phyloP scores from a whole-genome alignment of 495 filamentous ascomycete species.

The Aeminium ludgeri region DNA sequence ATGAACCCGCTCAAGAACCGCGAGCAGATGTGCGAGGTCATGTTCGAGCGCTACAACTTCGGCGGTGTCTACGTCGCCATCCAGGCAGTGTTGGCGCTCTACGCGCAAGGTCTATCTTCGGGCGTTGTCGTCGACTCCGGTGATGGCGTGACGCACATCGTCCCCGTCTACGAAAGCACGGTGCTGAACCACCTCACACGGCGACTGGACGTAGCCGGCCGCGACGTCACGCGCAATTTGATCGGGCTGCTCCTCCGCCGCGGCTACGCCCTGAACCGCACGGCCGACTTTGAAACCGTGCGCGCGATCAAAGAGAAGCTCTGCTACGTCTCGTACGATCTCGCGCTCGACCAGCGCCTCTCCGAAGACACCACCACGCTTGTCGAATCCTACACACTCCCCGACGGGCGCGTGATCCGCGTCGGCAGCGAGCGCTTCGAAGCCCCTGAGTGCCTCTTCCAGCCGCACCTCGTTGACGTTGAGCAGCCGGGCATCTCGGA shows the following conservation, averaged over 20 bases:
- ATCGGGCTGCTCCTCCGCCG: constrained; percentile 88
- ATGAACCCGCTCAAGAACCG: constrained; percentile 95
- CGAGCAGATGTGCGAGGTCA: constrained; percentile 93
- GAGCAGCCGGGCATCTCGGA: constrained; percentile 95
- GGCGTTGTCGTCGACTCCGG: constrained; percentile 97
- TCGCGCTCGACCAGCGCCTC: constrained; percentile 86
- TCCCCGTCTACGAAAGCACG: constrained; percentile 92
- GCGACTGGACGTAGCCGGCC: constrained; percentile 84
- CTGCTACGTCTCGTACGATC: constrained; percentile 96
- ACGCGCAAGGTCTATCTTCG: constrained; percentile 90
- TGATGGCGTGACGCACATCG: constrained; percentile 95
- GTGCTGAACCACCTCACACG: constrained; percentile 94
- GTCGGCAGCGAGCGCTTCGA: constrained; percentile 96
- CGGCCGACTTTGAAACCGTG: constrained; percentile 97
- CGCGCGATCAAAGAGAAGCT: constrained; percentile 95
- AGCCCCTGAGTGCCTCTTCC: constrained; percentile 95
- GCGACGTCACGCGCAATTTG: constrained; percentile 92
- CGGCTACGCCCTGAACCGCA: constrained; percentile 94
- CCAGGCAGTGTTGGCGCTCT: constrained; percentile 91
- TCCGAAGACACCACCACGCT: constrained; percentile 95
- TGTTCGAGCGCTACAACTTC: constrained; percentile 94
- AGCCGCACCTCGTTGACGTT: constrained; percentile 93
- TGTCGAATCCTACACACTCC: constrained; percentile 92
- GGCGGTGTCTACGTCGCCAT: constrained; percentile 97
- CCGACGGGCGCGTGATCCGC: constrained; percentile 87